Evolutionary conservation across 2,329 filamentous ascomycete genomes (phyloP), one percentile per base, ranked within the genome.

Genomic region (Bipolaris cookei): DNA sequence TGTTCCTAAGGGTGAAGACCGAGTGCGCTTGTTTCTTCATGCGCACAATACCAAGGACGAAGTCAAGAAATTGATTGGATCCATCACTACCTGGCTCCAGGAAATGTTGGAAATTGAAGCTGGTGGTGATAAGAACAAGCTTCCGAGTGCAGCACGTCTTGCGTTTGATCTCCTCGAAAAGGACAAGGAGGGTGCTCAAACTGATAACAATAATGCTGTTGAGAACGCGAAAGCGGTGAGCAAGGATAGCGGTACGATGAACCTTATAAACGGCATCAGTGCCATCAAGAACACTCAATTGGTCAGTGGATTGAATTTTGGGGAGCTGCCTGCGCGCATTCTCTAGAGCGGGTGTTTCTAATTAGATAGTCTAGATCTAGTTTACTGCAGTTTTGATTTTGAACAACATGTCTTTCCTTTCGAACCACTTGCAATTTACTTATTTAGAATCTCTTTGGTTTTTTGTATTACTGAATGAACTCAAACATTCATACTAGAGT

Each of bases 41-140:
- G 60, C 51, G 1, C 38, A 38, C 89, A 90, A 77, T 86, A 90
- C 54, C 1, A 23, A 20, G n/a, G 47, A 51, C 3, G 28, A 76
- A 82, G 62, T 78, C 11, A 59, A 59, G 2, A 64, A 62, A 21
- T 73, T 75, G 2, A 61, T 63, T 0, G 21, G 43, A 7, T 38
- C 56, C 3, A 70, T 75, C 35, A 64, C 52, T 38, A 58, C 58
- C 5, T 74, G 71, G 71, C 64, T 56, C 5, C 39, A 64, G 25
- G 71, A 74, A 59, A 73, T 75, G 68, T 7, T 54, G 34, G 43
- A 47, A 4, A 54, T 71, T 18, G 62, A 67, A 11, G 46, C 35
- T 10, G 21, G 25, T 16, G 28, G 28, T 14, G 43, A 34, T 7
- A 34, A 46, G 16, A 49, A 49, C 32, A 25, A n/a, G 20, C 18